Conservation (phyloP, 192 early-diverging fungal genomes). For the Allomyces arbusculus region DNA sequence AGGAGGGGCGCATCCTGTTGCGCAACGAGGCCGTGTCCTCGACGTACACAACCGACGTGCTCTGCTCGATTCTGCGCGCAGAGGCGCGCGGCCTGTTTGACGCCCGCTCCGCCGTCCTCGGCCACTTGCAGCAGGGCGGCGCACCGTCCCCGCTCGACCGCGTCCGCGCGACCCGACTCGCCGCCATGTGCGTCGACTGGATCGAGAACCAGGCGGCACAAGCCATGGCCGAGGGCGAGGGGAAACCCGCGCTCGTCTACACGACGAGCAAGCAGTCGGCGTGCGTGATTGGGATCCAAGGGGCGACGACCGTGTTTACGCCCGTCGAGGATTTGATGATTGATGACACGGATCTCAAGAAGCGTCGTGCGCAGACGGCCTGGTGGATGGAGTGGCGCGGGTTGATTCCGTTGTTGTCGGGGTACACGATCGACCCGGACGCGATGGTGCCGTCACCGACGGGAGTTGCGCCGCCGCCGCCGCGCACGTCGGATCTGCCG, state of each 20-base stretch:
- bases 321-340: constrained; percentile 17
- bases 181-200: constrained; percentile 40
- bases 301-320: constrained; percentile 22
- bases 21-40: constrained; percentile 51
- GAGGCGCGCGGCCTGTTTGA: constrained; percentile 79
- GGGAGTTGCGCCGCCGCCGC: no score
- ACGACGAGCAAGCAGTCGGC: constrained; percentile 15
- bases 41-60: constrained; percentile 77
- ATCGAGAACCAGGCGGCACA: background rate
- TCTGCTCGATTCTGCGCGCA: constrained; percentile 62
- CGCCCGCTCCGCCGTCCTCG: constrained; percentile 71
- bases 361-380: background rate
- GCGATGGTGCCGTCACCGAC: background rate
- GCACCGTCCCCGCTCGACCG: constrained; percentile 87
- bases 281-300: constrained; percentile 28
- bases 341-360: constrained; percentile 4
- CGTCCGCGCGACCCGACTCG: constrained; percentile 72
- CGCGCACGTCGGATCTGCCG: no score
- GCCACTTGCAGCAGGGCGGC: constrained; percentile 90
- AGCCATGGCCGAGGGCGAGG: no score
- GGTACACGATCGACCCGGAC: background rate
- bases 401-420: background rate
- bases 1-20: constrained; percentile 74
- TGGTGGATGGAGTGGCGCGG: background rate
- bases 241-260: constrained; percentile 9